A percentile compares a stretch with the other conserved stretches of the same genome.
Evolutionary conservation across 148 eudicot species (phyloP).

Genomic region (Cornus suecica): DNA sequence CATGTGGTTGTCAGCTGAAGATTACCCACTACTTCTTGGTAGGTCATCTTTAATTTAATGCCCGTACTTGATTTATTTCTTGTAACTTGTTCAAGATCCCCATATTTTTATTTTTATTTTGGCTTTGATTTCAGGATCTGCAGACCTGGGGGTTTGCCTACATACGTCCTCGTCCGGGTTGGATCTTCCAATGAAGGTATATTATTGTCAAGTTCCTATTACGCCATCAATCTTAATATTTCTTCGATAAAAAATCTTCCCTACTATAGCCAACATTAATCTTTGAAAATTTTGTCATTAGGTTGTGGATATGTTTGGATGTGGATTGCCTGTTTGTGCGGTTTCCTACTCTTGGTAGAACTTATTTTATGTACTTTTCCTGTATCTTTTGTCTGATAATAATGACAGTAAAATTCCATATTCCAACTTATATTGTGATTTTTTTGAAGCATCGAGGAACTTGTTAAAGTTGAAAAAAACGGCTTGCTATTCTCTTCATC

Average conservation of each 20-base stretch:
- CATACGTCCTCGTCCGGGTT: slow-evolving; percentile 98
- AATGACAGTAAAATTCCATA: not conserved
- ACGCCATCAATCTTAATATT: not conserved
- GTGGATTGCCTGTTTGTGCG: slow-evolving; percentile 98
- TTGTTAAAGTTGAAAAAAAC: slow-evolving; percentile 80
- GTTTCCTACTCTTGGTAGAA: slow-evolving; percentile 93
- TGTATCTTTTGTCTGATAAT: not conserved
- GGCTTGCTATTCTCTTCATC: slow-evolving; percentile 97
- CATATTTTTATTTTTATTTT: not conserved
- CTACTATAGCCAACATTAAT: not conserved
- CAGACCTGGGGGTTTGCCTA: slow-evolving; percentile 93
- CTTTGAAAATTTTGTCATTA: slow-evolving; percentile 21
- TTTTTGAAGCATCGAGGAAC: slow-evolving; percentile 77
- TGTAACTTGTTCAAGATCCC: not conserved
- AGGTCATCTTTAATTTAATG: slow-evolving; percentile 5
- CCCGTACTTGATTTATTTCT: not conserved
- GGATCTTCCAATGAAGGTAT: slow-evolving; percentile 99
- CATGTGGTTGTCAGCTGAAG: slow-evolving; percentile 96
- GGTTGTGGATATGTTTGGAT: slow-evolving; percentile 99
- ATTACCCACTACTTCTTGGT: slow-evolving; percentile 96
- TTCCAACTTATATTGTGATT: not conserved
- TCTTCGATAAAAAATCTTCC: not conserved
- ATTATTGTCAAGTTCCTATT: slow-evolving; percentile 1
- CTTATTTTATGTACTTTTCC: not conserved
- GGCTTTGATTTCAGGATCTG: slow-evolving; percentile 62